Evolutionary conservation across 2,329 filamentous ascomycete genomes (phyloP), one percentile per base, ranked within the genome.

Genomic region (Dendryphion nanum): DNA sequence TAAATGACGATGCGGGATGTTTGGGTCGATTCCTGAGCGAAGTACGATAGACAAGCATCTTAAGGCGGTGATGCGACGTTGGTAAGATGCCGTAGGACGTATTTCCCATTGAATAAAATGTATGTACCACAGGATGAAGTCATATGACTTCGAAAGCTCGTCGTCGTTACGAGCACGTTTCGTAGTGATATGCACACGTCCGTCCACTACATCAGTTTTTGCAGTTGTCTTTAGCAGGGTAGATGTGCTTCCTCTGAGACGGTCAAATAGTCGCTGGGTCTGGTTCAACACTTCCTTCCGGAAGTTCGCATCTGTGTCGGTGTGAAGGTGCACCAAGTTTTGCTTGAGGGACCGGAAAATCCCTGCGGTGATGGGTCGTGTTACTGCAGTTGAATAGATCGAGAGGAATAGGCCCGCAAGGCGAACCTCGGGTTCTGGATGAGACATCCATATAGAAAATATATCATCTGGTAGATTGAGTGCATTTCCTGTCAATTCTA

Each of bases 291-390:
- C 75, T 50, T 95, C 88, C 41, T 90, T 85, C 40, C 93, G 81
- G 48, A 90, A 85, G 53, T 91, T 89, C 5, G 91, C 83, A 59
- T 96, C 89, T 0, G 86, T 82, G 46, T 96, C 90, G 3, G 88
- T 81, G 58, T 94, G 85, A 47, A 91, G 81, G 13, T 83, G 77
- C 1, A 78, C 75, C 3, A 97, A 67, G 41, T 87, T 81, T 21
- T 70, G 72, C 37, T 75, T 75, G 2, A 97, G 69, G 10, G 85
- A 74, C 3, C 68, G 62, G 3, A 96, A 71, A 0, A 83, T 76
- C 7, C 70, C 73, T 0, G 67, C 54, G 0, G 83, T 83, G 36
- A 94, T 82, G 1, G 89, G 85, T 36, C 80, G 81, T 3, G 86
- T 89, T 1, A 83, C 83, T 2, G 85, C 81, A 7, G 82, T 80